phyloP scores from a whole-genome alignment of 805 yeast genomes.

The Yamadazyma nakazawae region DNA sequence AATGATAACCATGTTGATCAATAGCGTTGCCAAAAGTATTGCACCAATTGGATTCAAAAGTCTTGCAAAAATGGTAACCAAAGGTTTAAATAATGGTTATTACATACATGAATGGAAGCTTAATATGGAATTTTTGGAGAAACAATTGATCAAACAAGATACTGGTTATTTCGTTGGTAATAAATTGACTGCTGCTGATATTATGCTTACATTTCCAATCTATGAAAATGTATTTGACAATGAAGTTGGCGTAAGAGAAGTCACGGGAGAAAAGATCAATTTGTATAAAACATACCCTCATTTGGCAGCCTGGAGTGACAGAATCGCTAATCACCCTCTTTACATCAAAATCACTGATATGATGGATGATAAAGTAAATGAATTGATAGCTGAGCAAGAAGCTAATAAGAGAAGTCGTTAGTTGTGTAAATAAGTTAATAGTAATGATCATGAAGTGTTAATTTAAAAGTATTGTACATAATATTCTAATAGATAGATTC shows the following conservation, averaged over 20 bases:
- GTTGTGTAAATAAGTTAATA: not conserved
- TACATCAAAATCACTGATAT: slow-evolving; percentile 28
- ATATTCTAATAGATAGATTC: not conserved
- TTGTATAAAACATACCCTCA: slow-evolving; percentile 31
- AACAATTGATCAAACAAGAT: slow-evolving; percentile 21
- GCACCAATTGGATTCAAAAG: slow-evolving; percentile 50
- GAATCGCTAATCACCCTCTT: slow-evolving; percentile 28
- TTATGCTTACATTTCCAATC: slow-evolving; percentile 35
- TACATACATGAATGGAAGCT: slow-evolving; percentile 45
- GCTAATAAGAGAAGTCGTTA: not conserved
- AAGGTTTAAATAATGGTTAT: slow-evolving; percentile 46
- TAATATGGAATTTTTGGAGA: slow-evolving; percentile 29
- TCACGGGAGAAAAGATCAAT: slow-evolving; percentile 32
- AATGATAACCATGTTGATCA: slow-evolving; percentile 35
- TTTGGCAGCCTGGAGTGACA: slow-evolving; percentile 36
- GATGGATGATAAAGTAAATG: slow-evolving; percentile 27
- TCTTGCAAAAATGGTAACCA: slow-evolving; percentile 41
- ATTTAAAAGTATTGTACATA: not conserved
- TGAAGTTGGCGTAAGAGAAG: slow-evolving; percentile 31
- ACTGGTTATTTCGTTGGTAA: slow-evolving; percentile 38
- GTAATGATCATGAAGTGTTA: not conserved
- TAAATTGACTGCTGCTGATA: slow-evolving; percentile 37
- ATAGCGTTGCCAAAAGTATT: slow-evolving; percentile 37
- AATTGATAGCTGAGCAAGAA: slow-evolving; percentile 8
- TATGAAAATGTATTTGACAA: slow-evolving; percentile 36